Conservation (phyloP, 1,284 basidiomycete species). For the Ganoderma sinense region DNA sequence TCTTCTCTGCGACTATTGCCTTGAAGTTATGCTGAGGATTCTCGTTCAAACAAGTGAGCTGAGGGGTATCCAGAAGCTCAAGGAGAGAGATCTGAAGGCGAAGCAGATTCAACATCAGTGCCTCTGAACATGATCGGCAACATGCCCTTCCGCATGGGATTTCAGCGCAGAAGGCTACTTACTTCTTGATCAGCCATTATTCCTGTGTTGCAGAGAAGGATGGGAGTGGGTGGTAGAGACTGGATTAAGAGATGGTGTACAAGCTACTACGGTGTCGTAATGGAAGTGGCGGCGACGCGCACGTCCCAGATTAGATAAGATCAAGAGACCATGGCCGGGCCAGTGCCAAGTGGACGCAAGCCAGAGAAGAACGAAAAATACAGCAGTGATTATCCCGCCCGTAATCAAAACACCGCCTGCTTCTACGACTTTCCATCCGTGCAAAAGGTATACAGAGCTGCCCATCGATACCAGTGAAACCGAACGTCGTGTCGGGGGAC, state of each 20-base stretch:
- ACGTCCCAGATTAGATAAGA: slow-evolving; percentile 37
- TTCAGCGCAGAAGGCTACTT: slow-evolving; percentile 2
- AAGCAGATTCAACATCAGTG: slow-evolving; percentile 2
- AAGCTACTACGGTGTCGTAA: slow-evolving; percentile 12
- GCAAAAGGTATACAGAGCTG: slow-evolving; percentile 9
- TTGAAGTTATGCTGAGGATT: slow-evolving; percentile 64
- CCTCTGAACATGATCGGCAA: neutral
- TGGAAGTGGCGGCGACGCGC: slow-evolving; percentile 16
- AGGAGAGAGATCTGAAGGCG: slow-evolving; percentile 60
- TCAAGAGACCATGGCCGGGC: slow-evolving; percentile 15
- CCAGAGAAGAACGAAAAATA: slow-evolving; percentile 13
- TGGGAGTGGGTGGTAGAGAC: slow-evolving; percentile 1
- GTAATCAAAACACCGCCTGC: slow-evolving; percentile 5
- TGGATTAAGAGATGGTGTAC: slow-evolving; percentile 28
- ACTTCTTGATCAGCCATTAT: slow-evolving; percentile 30
- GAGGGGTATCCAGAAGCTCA: slow-evolving; percentile 63
- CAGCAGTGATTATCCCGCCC: slow-evolving; percentile 14
- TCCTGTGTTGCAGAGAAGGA: neutral
- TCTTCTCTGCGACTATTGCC: slow-evolving; percentile 59
- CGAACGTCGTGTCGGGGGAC: neutral
- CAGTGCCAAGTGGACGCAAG: slow-evolving; percentile 5
- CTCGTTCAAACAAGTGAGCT: slow-evolving; percentile 84
- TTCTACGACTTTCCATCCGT: neutral
- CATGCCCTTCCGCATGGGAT: neutral
- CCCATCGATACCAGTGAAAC: neutral